Base-by-base conservation (phyloP, 2,329 filamentous ascomycete genomes). In the Ophiobolus disseminans region DNA sequence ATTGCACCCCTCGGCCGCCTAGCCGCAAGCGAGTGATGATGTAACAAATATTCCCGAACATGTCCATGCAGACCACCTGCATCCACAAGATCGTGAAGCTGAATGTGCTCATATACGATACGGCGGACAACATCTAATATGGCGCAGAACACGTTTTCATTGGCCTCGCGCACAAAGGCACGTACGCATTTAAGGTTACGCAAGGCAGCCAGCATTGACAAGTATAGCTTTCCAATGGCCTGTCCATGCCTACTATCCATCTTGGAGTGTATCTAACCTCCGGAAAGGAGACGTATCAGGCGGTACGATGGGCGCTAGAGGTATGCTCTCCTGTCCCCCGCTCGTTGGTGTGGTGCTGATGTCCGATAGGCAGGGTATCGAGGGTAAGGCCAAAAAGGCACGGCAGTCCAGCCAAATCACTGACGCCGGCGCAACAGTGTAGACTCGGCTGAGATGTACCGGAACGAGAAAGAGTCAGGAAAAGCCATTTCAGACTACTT, bases 181-280 rank as follows among this genome's bases (percentile, higher is more conserved):
- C 28, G 64, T 64, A n/a, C 45, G 40, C 40, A 39, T 22, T 35
- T 5, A 34, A 36, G n/a, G 47, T 42, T 41, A 26, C 45, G 45
- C 42, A 41, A 36, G 13, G 41, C 32, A 20, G 31, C 45, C 46
- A 28, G 31, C 32, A 56, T 51, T 67, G 58, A 70, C 62, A 37
- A 42, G 48, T 53, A 51, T 55, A 68, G 69, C 66, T 72, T 49
- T 73, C 82, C 60, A 89, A 88, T 77, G 85, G 86, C 65, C 74
- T 82, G 46, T 77, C 77, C 11, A 90, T 90, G 73, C 88, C 88
- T 11, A 83, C 82, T 60, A 84, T 91, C 58, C 88, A 91, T 57
- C 81, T 91, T 1, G 88, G 88, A 4, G 83, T 91, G 9, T 91
- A 91, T 73, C 79, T 87, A 75, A 88, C 88, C 70, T 82, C 80